These are phyloP conservation scores for Leucosporidium yakuticum DNA, from an alignment of 768 basidiomycete species.

Conservation along the genomic window DNA sequence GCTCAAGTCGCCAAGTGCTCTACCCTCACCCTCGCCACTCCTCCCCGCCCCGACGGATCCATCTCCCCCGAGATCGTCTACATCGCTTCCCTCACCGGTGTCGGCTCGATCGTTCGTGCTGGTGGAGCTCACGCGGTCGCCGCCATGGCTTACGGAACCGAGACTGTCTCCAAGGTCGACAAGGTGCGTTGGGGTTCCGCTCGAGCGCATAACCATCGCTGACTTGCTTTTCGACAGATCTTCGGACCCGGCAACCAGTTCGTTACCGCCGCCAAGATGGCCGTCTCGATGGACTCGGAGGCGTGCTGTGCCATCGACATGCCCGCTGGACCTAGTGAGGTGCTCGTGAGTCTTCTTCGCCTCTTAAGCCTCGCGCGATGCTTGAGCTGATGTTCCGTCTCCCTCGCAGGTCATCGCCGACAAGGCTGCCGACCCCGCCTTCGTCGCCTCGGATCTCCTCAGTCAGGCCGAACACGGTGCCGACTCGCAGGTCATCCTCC, in stretches of 20 bases:
- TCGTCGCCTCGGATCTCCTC: conserved; percentile 91
- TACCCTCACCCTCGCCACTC: conserved; percentile 87
- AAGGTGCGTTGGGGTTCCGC: conserved; percentile 55
- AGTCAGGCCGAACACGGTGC: conserved; percentile 98
- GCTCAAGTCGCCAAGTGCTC: conserved; percentile 95
- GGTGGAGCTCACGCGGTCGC: conserved; percentile 96
- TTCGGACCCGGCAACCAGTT: conserved; percentile 51
- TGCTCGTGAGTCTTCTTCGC: conserved; percentile 61
- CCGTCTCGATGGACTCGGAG: conserved; percentile 96
- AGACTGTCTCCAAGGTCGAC: conserved; percentile 93
- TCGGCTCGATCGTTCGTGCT: conserved; percentile 82
- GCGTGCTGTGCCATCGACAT: conserved; percentile 96
- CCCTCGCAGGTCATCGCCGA: conserved; percentile 80
- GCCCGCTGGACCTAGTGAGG: conserved; percentile 97
- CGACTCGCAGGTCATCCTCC: conserved; percentile 95
- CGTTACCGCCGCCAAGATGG: conserved; percentile 99
- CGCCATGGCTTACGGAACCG: conserved; percentile 92
- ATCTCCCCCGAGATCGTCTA: conserved; percentile 97
- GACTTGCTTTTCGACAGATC: no score
- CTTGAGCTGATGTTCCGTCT: neutral
- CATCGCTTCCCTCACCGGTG: conserved; percentile 84
- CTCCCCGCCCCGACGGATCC: conserved; percentile 85
- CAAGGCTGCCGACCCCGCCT: conserved; percentile 71
- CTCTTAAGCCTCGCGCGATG: conserved; percentile 21
- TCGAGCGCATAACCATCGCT: no score